A percentile compares a stretch with the other conserved stretches of the same genome.
Evolutionary conservation across 2,329 filamentous ascomycete genomes (phyloP).

Genomic region (Cercospora zeae-maydis): DNA sequence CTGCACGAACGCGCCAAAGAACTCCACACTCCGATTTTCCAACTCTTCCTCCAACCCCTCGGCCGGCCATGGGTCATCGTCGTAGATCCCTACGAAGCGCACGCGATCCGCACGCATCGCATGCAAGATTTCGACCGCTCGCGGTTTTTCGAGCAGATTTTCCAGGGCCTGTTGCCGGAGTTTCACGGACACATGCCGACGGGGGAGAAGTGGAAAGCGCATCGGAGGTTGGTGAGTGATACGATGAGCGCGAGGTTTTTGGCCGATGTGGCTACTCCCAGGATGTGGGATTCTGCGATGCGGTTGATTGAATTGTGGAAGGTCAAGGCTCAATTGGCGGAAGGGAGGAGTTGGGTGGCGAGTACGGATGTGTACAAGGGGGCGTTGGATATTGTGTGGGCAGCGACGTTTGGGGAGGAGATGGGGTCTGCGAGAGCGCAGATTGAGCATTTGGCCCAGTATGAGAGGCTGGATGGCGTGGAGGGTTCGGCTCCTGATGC

Average conservation of each 20-base stretch:
- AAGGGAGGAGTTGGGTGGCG: constrained; percentile 36
- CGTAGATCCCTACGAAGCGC: constrained; percentile 43
- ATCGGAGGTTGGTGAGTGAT: constrained; percentile 30
- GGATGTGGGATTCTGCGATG: constrained; percentile 27
- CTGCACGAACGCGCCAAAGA: constrained; percentile 15
- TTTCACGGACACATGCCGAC: constrained; percentile 29
- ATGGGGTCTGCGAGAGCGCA: constrained; percentile 29
- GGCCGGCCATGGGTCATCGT: constrained; percentile 45
- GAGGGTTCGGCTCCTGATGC: background rate
- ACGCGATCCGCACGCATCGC: constrained; percentile 47
- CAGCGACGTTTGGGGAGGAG: constrained; percentile 38
- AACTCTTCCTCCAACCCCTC: constrained; percentile 49
- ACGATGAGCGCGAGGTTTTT: constrained; percentile 33
- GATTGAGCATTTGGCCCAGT: constrained; percentile 10
- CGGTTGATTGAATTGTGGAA: constrained; percentile 35
- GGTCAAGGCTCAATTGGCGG: constrained; percentile 31
- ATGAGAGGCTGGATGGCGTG: constrained; percentile 4
- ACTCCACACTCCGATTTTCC: constrained; percentile 43
- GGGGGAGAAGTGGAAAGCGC: constrained; percentile 28
- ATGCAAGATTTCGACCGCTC: constrained; percentile 47
- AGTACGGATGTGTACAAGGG: constrained; percentile 37
- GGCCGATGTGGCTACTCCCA: constrained; percentile 30
- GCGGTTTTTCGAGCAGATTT: constrained; percentile 33
- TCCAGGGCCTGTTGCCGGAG: constrained; percentile 25
- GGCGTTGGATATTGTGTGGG: constrained; percentile 42